A percentile compares a stretch with the other conserved stretches of the same genome.
Evolutionary conservation across 768 basidiomycete genomes (phyloP).

Genomic region (Amanita pallidorosea): DNA sequence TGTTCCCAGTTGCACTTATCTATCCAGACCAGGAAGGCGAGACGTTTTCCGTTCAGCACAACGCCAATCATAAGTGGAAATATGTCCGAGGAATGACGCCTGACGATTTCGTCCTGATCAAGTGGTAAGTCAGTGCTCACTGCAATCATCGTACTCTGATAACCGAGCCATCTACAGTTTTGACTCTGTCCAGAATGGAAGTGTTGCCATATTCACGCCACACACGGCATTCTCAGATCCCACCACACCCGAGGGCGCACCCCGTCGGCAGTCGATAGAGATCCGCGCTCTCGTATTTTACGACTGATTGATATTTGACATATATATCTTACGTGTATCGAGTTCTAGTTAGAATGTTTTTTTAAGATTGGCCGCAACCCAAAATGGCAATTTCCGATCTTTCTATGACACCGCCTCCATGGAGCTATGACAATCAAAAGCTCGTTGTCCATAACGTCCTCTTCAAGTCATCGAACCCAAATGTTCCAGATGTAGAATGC

Average conservation of each 20-base stretch:
- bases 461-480: not conserved
- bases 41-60: constrained; percentile 34
- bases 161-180: too few species aligned
- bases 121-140: not conserved
- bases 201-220: constrained; percentile 45
- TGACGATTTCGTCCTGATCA: not conserved
- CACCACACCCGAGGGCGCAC: constrained; percentile 36
- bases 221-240: constrained; percentile 56
- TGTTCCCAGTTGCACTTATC: constrained; percentile 32
- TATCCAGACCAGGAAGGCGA: constrained; percentile 44
- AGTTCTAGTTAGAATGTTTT: too few species aligned
- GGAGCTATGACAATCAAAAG: constrained; percentile 4
- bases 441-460: constrained; percentile 4
- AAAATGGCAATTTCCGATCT: not conserved
- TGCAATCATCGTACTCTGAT: not conserved
- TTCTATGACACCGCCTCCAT: not conserved
- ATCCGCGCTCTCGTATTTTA: constrained; percentile 56
- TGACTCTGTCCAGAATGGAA: constrained; percentile 26
- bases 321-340: too few species aligned
- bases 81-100: too few species aligned
- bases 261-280: constrained; percentile 49
- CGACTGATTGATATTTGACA: constrained; percentile 19
- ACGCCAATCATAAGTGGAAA: constrained; percentile 36
- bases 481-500: not conserved
- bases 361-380: not conserved